Conservation (phyloP, 805 yeast genomes). For the Myxozyma nipponensis region DNA sequence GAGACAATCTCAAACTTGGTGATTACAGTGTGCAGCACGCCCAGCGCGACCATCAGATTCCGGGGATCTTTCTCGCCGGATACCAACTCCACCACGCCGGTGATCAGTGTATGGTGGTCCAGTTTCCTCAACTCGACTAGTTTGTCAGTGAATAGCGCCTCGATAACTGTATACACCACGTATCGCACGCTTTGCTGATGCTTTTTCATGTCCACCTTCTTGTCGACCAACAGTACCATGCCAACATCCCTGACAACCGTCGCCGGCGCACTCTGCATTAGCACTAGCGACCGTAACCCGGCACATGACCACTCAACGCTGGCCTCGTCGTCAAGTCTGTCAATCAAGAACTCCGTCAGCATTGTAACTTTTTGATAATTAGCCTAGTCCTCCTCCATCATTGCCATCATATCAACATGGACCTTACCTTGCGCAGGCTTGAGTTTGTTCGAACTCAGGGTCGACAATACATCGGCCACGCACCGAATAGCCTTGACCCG, state of each 20-base stretch:
- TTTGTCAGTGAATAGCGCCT: constrained; percentile 2
- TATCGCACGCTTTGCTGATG: constrained; percentile 45
- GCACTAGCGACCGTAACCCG: constrained; percentile 52
- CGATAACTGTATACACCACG: constrained; percentile 52
- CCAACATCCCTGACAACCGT: constrained; percentile 33
- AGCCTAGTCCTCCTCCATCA: too few relatives aligned
- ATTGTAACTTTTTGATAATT: constrained; percentile 30
- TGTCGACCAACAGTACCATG: constrained; percentile 26
- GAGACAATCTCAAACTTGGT: constrained; percentile 39
- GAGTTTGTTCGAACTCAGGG: constrained; percentile 36
- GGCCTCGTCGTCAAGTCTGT: constrained; percentile 63
- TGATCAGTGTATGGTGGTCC: constrained; percentile 45
- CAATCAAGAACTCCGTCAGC: constrained; percentile 49
- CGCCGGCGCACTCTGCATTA: constrained; percentile 47
- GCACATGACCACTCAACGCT: constrained; percentile 50
- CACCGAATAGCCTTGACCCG: constrained; percentile 51
- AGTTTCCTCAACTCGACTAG: constrained; percentile 19
- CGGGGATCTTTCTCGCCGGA: constrained; percentile 93
- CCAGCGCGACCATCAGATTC: constrained; percentile 69
- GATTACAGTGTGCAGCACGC: constrained; percentile 49
- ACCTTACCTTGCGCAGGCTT: constrained; percentile 38
- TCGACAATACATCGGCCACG: constrained; percentile 40
- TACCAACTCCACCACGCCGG: constrained; percentile 63
- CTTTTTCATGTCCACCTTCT: constrained; percentile 34
- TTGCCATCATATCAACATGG: not conserved